Evolutionary conservation across 371 early-diverging fungal genomes (phyloP).

Genomic region (Mucor lusitanicus): DNA sequence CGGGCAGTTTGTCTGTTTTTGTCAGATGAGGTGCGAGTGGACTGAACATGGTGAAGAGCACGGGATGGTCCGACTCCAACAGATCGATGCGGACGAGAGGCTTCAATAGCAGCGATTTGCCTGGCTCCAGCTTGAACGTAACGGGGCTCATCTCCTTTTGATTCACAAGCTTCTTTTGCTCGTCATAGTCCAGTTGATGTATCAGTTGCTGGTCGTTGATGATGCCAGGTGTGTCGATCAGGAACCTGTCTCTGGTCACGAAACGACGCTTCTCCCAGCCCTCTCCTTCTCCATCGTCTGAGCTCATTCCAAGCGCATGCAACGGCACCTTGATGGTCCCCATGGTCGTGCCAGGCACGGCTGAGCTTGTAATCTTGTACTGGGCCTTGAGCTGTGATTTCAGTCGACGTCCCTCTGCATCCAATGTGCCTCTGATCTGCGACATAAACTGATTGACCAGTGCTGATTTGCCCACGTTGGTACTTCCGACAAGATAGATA

Average conservation of each 20-base stretch:
- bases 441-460: conserved; percentile 63
- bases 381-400: conserved; percentile 45
- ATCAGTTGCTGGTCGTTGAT: conserved; percentile 59
- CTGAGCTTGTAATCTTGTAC: conserved; percentile 61
- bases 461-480: conserved; percentile 77
- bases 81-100: conserved; percentile 70
- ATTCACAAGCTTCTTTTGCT: conserved; percentile 52
- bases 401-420: conserved; percentile 12
- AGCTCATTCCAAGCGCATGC: conserved; percentile 40
- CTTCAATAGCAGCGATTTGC: conserved; percentile 59
- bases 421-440: conserved; percentile 24
- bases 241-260: conserved; percentile 50
- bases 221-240: conserved; percentile 72
- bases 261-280: conserved; percentile 22
- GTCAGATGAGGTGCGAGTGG: conserved; percentile 61
- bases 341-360: conserved; percentile 73
- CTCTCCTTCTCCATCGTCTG: conserved; percentile 1
- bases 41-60: conserved; percentile 61
- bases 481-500: conserved; percentile 69
- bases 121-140: conserved; percentile 55
- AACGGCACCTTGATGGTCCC: conserved; percentile 66
- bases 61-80: conserved; percentile 40
- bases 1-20: conserved; percentile 49
- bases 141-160: conserved; percentile 51
- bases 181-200: conserved; percentile 47